phyloP scores from a whole-genome alignment of 1,284 basidiomycete genomes.

The Irpex lacteus region DNA sequence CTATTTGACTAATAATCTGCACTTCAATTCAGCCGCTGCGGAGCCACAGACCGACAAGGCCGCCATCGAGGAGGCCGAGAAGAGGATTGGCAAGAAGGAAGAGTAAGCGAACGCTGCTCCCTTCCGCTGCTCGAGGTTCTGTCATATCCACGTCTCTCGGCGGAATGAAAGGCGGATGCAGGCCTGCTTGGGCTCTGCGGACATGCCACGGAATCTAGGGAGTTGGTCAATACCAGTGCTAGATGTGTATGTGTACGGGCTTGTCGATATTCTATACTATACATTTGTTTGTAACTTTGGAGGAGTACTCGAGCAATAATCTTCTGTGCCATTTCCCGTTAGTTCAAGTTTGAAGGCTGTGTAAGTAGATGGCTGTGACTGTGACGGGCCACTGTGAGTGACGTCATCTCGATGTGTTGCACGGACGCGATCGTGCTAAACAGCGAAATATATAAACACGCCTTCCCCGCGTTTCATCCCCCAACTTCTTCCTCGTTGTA shows the following conservation, averaged over 20 bases:
- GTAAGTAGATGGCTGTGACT: neutral
- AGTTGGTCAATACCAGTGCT: neutral
- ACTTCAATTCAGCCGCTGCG: constrained; percentile 32
- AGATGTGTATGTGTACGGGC: neutral
- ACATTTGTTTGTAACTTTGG: neutral
- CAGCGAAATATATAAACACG: neutral
- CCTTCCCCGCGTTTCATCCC: neutral
- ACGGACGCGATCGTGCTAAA: neutral
- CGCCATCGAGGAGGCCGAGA: constrained; percentile 85
- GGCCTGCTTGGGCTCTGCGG: neutral
- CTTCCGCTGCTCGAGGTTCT: neutral
- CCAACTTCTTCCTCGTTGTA: neutral
- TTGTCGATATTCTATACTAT: neutral
- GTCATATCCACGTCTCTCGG: neutral
- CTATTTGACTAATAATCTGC: neutral
- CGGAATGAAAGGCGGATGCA: neutral
- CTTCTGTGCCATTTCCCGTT: too few species aligned
- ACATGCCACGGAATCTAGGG: neutral
- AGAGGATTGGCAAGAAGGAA: constrained; percentile 79
- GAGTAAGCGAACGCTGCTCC: constrained; percentile 34
- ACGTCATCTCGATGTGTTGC: neutral
- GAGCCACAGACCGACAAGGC: constrained; percentile 84
- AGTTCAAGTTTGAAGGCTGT: too few species aligned
- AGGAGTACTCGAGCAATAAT: neutral
- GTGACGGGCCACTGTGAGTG: neutral